Evolutionary conservation across 192 early-diverging fungal genomes (phyloP).

Genomic region (Podila minutissima): DNA sequence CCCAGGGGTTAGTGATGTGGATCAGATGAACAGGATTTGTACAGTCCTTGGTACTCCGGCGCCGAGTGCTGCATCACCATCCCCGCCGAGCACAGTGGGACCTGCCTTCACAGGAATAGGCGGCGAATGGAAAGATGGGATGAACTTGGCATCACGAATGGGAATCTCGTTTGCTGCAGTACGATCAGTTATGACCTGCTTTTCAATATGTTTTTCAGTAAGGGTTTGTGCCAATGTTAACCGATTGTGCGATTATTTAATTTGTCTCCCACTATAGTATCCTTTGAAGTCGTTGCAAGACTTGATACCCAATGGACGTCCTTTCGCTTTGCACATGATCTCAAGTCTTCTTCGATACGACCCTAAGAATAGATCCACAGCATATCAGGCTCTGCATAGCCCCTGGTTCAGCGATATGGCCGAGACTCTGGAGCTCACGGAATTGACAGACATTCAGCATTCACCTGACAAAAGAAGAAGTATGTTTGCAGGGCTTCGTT

Average conservation of each 20-base stretch:
- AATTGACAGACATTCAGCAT: slow-evolving; percentile 32
- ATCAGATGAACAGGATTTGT: slow-evolving; percentile 90
- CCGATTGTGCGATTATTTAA: neutral
- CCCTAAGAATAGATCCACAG: slow-evolving; percentile 78
- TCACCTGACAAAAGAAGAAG: slow-evolving; percentile 33
- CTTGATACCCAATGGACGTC: slow-evolving; percentile 68
- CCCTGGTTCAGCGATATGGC: slow-evolving; percentile 63
- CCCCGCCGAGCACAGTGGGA: neutral
- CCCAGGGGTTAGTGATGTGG: slow-evolving; percentile 93
- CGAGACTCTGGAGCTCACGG: slow-evolving; percentile 20
- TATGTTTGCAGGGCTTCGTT: slow-evolving; percentile 20
- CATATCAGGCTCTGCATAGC: slow-evolving; percentile 73
- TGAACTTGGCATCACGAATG: slow-evolving; percentile 71
- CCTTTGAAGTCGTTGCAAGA: slow-evolving; percentile 60
- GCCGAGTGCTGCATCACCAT: neutral
- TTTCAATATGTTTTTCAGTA: neutral
- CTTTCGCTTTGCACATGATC: slow-evolving; percentile 68
- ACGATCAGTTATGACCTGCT: slow-evolving; percentile 9
- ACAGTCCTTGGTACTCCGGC: slow-evolving; percentile 81
- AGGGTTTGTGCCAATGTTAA: neutral
- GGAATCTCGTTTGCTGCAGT: slow-evolving; percentile 73
- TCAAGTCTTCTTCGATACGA: slow-evolving; percentile 82
- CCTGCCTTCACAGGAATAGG: slow-evolving; percentile 12
- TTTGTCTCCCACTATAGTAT: slow-evolving; percentile 36
- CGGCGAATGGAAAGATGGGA: slow-evolving; percentile 80